phyloP scores from a whole-genome alignment of 345 rosid species.

The Lepidium aucheri region DNA sequence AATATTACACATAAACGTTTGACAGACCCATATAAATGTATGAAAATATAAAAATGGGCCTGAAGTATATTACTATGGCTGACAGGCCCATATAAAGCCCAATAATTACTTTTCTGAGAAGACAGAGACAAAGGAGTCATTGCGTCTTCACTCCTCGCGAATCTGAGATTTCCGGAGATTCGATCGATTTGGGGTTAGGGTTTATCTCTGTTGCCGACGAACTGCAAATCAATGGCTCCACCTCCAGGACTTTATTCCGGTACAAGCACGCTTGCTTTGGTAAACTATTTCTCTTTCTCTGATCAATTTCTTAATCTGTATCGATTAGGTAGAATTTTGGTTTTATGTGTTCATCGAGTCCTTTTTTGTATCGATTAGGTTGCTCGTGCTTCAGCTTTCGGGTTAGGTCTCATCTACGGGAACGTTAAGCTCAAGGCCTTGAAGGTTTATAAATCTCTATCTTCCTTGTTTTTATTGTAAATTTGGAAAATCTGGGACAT shows the following conservation, averaged over 20 bases:
- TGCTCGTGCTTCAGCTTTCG: slow-evolving; percentile 66
- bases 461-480: background rate
- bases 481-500: background rate
- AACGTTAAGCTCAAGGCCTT: slow-evolving; percentile 60
- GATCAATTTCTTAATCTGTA: slow-evolving; percentile 10
- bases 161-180: slow-evolving; percentile 24
- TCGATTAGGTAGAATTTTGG: background rate
- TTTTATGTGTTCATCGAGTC: background rate
- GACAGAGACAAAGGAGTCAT: background rate
- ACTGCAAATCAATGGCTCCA: slow-evolving; percentile 32
- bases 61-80: background rate
- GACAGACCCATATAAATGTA: too few relatives aligned
- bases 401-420: slow-evolving; percentile 54
- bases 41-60: too few relatives aligned
- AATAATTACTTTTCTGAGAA: background rate
- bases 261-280: slow-evolving; percentile 69
- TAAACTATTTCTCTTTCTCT: slow-evolving; percentile 18
- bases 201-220: slow-evolving; percentile 16
- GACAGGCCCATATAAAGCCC: slow-evolving; percentile 11
- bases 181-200: slow-evolving; percentile 27
- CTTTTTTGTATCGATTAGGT: slow-evolving; percentile 31
- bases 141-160: background rate
- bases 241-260: slow-evolving; percentile 86
- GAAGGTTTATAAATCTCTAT: slow-evolving; percentile 32
- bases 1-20: too few relatives aligned